Evolutionary conservation across 2,329 filamentous ascomycete genomes (phyloP).

Genomic region (Fusarium goolgardi): DNA sequence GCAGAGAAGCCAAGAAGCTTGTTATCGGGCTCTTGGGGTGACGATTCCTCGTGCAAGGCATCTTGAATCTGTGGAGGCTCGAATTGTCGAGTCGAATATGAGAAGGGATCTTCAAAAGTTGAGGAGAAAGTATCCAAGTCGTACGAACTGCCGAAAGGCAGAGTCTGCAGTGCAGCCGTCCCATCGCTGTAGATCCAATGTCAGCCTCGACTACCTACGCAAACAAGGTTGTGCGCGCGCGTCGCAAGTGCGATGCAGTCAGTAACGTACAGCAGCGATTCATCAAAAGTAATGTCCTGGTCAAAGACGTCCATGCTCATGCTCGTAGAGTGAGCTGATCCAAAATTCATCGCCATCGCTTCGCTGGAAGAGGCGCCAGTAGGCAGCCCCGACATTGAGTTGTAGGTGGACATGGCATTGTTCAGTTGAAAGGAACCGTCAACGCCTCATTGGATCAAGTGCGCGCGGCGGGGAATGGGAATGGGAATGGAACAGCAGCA

Average conservation of each 20-base stretch:
- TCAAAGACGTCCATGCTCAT: conserved; percentile 65
- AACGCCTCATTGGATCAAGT: conserved; percentile 46
- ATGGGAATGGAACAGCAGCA: conserved; percentile 34
- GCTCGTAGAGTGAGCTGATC: conserved; percentile 48
- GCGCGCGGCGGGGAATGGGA: conserved; percentile 26
- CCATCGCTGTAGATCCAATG: conserved; percentile 48
- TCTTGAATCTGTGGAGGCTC: conserved; percentile 59
- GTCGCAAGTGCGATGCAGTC: conserved; percentile 23
- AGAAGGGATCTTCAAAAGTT: conserved; percentile 75
- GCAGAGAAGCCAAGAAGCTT: conserved; percentile 81
- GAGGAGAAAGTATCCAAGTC: conserved; percentile 70
- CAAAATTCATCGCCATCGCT: conserved; percentile 59
- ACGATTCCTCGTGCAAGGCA: conserved; percentile 59
- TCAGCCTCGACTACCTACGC: conserved; percentile 26
- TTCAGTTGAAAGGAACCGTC: conserved; percentile 49
- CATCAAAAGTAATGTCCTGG: conserved; percentile 65
- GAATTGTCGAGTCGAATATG: conserved; percentile 64
- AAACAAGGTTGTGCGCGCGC: conserved; percentile 22
- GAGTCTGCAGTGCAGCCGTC: conserved; percentile 48
- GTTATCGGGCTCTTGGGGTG: conserved; percentile 70
- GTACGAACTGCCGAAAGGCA: conserved; percentile 69
- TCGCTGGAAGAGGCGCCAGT: conserved; percentile 59
- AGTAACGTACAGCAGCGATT: conserved; percentile 63
- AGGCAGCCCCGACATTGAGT: conserved; percentile 65
- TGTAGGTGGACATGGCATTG: conserved; percentile 69